Evolutionary conservation across 140 eudicot species (phyloP).

Genomic region (Anethum foeniculum): DNA sequence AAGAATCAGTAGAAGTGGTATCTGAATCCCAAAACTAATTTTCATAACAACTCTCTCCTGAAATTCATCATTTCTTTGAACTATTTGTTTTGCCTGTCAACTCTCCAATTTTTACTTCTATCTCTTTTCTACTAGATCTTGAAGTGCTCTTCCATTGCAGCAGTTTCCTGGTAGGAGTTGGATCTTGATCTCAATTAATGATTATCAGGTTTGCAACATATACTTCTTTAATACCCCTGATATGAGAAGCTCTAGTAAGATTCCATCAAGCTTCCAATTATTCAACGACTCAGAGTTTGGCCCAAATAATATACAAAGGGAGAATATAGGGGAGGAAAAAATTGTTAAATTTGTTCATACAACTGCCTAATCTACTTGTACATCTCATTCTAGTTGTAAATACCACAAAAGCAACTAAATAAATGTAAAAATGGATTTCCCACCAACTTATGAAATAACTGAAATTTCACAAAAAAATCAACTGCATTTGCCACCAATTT

Average conservation of each 20-base stretch:
- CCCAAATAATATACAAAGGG: not conserved
- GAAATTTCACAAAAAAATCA: not conserved
- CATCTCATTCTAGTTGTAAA: not conserved
- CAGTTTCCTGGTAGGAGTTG: not conserved
- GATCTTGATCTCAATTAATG: not conserved
- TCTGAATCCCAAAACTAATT: not conserved
- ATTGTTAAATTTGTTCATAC: not conserved
- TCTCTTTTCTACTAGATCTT: no score
- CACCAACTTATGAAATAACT: not conserved
- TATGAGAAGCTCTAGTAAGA: not conserved
- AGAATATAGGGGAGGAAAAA: not conserved
- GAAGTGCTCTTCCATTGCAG: not conserved
- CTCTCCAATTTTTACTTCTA: no score
- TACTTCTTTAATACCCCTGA: not conserved
- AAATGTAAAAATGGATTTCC: not conserved
- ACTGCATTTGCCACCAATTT: not conserved
- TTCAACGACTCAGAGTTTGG: not conserved
- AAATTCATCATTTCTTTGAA: no score
- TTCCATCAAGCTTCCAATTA: not conserved
- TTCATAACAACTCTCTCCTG: no score
- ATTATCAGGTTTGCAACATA: not conserved
- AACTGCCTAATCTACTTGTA: conserved; percentile 3
- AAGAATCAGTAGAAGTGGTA: no score
- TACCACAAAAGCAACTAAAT: not conserved
- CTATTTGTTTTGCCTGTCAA: no score